A percentile compares a stretch with the other conserved stretches of the same genome.
These are phyloP conservation scores for Crinitomyces ghanaensis DNA, from an alignment of 805 yeast species.

Conservation along the genomic window DNA sequence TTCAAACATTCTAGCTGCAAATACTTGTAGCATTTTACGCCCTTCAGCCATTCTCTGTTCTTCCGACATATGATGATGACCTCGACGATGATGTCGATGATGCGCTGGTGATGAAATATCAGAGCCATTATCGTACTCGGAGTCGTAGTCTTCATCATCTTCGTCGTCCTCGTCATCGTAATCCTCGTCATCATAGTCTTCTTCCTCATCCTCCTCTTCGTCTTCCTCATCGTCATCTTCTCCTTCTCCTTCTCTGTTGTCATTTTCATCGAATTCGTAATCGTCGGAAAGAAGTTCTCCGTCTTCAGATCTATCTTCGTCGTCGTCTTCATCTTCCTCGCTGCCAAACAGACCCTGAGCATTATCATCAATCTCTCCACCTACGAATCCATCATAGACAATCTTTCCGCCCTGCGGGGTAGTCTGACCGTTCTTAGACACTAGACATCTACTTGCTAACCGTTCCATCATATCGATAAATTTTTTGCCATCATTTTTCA, in stretches of 20 bases:
- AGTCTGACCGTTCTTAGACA: slow-evolving; percentile 6
- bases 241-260: slow-evolving; percentile 13
- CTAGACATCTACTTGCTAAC: slow-evolving; percentile 39
- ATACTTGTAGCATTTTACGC: slow-evolving; percentile 65
- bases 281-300: slow-evolving; percentile 9
- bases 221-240: slow-evolving; percentile 25
- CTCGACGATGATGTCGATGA: too few species aligned
- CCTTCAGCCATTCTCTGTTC: slow-evolving; percentile 67
- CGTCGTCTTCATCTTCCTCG: slow-evolving; percentile 14
- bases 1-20: slow-evolving; percentile 68
- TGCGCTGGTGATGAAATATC: too few species aligned
- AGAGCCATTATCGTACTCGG: slow-evolving; percentile 26
- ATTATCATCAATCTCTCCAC: slow-evolving; percentile 6
- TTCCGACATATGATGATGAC: too few species aligned
- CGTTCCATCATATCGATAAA: slow-evolving; percentile 74
- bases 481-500: slow-evolving; percentile 65
- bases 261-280: slow-evolving; percentile 12
- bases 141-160: slow-evolving; percentile 31
- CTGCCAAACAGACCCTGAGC: too few species aligned
- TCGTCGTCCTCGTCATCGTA: slow-evolving; percentile 17
- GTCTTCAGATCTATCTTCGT: slow-evolving; percentile 13
- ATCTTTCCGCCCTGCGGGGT: too few species aligned
- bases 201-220: slow-evolving; percentile 25
- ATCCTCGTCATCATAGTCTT: slow-evolving; percentile 18
- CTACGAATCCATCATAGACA: neutral